Conservation (phyloP, 164 flowering plant species). For the Dillenia suffruticosa region DNA sequence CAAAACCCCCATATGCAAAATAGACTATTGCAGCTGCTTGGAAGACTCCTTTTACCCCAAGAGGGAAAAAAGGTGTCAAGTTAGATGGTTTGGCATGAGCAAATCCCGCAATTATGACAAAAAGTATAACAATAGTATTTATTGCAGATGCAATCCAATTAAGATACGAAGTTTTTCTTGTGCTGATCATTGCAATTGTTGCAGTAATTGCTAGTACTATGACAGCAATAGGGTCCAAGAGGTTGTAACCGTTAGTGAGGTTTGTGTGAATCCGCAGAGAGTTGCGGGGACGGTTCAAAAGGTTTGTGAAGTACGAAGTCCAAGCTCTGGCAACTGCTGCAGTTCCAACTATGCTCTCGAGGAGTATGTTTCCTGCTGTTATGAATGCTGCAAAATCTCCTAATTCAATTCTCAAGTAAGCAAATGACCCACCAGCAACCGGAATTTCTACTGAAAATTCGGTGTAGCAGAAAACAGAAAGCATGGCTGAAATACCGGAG, state of each 20-base stretch:
- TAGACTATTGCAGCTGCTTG: conserved; percentile 54
- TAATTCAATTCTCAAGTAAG: conserved; percentile 61
- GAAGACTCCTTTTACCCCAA: conserved; percentile 43
- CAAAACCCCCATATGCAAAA: conserved; percentile 65
- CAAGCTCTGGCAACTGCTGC: conserved; percentile 73
- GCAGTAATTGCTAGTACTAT: conserved; percentile 28
- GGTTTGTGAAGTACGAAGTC: conserved; percentile 66
- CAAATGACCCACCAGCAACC: conserved; percentile 70
- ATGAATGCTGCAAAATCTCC: conserved; percentile 74
- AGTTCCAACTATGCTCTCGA: conserved; percentile 51
- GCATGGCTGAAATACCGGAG: conserved; percentile 69
- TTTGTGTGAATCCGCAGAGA: conserved; percentile 37
- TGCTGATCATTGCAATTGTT: conserved; percentile 45
- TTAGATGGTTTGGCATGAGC: conserved; percentile 40
- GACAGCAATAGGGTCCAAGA: conserved; percentile 59
- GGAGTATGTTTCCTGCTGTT: conserved; percentile 60
- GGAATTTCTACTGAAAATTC: conserved; percentile 70
- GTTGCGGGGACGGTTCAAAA: conserved; percentile 33
- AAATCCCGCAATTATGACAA: conserved; percentile 56
- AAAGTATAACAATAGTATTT: conserved; percentile 39
- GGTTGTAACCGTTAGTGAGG: conserved; percentile 37
- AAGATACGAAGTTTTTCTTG: conserved; percentile 36
- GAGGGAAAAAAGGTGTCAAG: conserved; percentile 42
- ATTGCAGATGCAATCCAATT: conserved; percentile 58
- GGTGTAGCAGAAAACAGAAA: conserved; percentile 72